Base-by-base conservation (phyloP, 257 asterid genomes). In the Agastache rugosa region DNA sequence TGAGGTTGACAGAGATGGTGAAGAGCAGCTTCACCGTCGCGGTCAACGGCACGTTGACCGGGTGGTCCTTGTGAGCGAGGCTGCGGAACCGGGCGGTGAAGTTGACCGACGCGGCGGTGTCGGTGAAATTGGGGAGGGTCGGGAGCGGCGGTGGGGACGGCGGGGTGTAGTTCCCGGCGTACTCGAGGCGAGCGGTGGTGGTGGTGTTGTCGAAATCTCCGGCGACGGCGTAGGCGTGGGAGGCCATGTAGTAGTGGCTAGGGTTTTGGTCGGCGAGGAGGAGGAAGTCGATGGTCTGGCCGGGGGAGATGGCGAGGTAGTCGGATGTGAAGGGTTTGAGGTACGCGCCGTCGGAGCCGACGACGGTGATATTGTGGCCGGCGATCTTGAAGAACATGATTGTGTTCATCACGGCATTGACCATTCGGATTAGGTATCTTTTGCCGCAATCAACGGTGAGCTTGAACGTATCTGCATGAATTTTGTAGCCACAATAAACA, bases 331-430 rank as follows among this genome's bases (percentile, higher is more conserved):
- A 81, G 0, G 85, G 96, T 54, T 87, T 89, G 0, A 82, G 61
- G 78, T 89, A 89, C 31, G 87, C 75, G 1, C 77, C 93, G 11
- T 89, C 96, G 0, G 87, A 37, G 58, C 96, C 96, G 27, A 89
- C 87, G 0, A 87, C 69, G 0, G 89, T 87, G 71, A 89, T 16
- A 11, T 64, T 72, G 39, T 90, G 92, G 50, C 80, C 79, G 25
- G 88, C 87, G 11, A 88, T 77, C 19, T 75, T 50, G 55, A 87
- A 71, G 79, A 90, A 88, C 79, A 89, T 63, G 34, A 87, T 79
- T 63, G 65, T 81, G 85, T 86, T 88, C 92, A 86, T 83, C 47
- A 83, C 89, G 0, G 90, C 88, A 16, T 87, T 88, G 0, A 88
- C 81, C 83, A 89, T 81, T 44, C 92, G 81, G 1, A 88, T 39